Evolutionary conservation across 2,329 filamentous ascomycete species (phyloP), one percentile per base, ranked within the genome.

Genomic region (Fusarium begoniae): DNA sequence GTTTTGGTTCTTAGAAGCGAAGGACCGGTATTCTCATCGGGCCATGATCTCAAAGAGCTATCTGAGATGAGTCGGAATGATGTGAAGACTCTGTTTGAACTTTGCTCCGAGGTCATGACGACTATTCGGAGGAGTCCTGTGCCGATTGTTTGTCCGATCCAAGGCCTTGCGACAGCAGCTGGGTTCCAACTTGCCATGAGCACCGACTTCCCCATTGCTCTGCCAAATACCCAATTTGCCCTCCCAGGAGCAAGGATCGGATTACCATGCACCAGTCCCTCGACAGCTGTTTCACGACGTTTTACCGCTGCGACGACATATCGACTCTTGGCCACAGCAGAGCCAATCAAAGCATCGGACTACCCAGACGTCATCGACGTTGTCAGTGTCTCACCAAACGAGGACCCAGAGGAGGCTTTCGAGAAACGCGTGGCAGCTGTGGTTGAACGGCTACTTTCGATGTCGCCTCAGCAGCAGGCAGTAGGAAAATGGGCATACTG

Each of bases 401-500:
- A 41, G 2, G 20, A 40, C 1, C 65, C 68, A 0, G 41, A 43
- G 0, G 65, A 70, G 1, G 45, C 66, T 1, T 65, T 78, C 11
- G 77, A 78, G 26, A 40, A 5, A 1, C 68, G 75, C 5, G 70
- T 76, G 4, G 35, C 61, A 0, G 24, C 30, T 1, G 60, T 78
- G 14, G 24, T 78, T 2, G 51, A 61, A 18, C 60, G 43, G 6
- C 12, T 78, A 8, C 61, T 45, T 5, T n/a, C n/a, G 0, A 75
- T 73, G 56, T 67, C 77, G 2, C 50, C 75, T 2, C 75, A 75
- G 20, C 72, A 75, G 14, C 74, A 77, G 14, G 77, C 75, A 0
- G 28, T 77, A 9, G 77, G 77, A 0, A 78, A 78, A 57, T 78
- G 77, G 77, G 74, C 77, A 3, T 78, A 70, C 18, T 75, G 77